These are phyloP conservation scores for Kuraishia cidri DNA, from an alignment of 805 yeast genomes.

Conservation along the genomic window DNA sequence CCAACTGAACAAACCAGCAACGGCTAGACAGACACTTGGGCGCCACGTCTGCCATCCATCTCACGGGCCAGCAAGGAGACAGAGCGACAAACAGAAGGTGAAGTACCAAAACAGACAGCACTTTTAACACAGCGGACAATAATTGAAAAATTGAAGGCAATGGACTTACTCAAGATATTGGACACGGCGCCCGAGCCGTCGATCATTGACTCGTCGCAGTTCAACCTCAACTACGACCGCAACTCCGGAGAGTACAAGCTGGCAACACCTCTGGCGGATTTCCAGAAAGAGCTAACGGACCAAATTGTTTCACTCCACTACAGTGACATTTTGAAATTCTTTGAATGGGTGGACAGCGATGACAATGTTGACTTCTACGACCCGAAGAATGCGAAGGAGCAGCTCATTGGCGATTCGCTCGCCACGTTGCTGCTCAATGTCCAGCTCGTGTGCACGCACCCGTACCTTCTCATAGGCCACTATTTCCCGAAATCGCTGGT, in stretches of 20 bases:
- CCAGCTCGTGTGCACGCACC: constrained; percentile 80
- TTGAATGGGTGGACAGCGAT: constrained; percentile 46
- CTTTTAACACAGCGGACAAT: too few species aligned
- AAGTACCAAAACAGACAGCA: too few species aligned
- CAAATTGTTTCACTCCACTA: constrained; percentile 89
- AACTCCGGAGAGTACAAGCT: constrained; percentile 59
- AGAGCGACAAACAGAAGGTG: too few species aligned
- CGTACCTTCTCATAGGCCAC: constrained; percentile 76
- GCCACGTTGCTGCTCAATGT: constrained; percentile 69
- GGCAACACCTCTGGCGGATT: constrained; percentile 77
- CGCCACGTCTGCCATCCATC: too few species aligned
- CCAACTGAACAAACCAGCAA: too few species aligned
- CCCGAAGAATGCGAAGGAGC: constrained; percentile 24
- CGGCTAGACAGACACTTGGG: too few species aligned
- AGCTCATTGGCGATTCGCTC: constrained; percentile 65
- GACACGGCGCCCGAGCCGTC: constrained; percentile 85
- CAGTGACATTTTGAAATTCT: constrained; percentile 81
- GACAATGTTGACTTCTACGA: constrained; percentile 18
- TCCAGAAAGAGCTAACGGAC: constrained; percentile 83
- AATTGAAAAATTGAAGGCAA: too few species aligned
- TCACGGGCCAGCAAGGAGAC: too few species aligned
- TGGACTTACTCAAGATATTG: constrained; percentile 70
- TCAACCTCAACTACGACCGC: constrained; percentile 23
- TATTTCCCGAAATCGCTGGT: constrained; percentile 74
- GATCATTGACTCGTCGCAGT: constrained; percentile 49